phyloP scores from a whole-genome alignment of 352 stramenopile genomes.

The Globisporangium uncinulatum region DNA sequence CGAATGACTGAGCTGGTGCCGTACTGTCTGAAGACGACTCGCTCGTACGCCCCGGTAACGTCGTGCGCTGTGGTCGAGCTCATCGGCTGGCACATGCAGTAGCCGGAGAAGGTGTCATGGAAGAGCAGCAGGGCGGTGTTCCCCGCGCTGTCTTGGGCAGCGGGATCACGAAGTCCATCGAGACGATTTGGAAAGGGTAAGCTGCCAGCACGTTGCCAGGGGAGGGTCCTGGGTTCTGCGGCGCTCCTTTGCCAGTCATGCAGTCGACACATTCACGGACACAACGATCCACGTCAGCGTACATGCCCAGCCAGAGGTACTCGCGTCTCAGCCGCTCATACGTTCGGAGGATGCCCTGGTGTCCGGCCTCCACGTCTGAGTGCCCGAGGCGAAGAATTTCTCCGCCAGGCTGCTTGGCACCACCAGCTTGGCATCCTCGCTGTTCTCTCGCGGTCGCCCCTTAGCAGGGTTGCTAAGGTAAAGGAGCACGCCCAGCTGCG shows the following conservation, averaged over 20 bases:
- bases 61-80: slow-evolving; percentile 4
- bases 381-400: not conserved
- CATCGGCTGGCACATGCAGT: slow-evolving; percentile 23
- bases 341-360: not conserved
- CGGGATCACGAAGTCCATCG: slow-evolving; percentile 9
- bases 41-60: slow-evolving; percentile 19
- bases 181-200: slow-evolving; percentile 7
- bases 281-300: not conserved
- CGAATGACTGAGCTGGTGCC: slow-evolving; percentile 17
- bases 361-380: not conserved
- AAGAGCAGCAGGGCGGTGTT: slow-evolving; percentile 15
- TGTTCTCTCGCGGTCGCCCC: not conserved
- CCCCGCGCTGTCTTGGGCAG: not conserved
- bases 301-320: slow-evolving; percentile 3
- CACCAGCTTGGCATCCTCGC: not conserved
- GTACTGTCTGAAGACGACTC: slow-evolving; percentile 18
- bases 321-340: not conserved
- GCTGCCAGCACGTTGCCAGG: not conserved
- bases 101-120: slow-evolving; percentile 17
- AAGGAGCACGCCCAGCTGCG: not conserved
- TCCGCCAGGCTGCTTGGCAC: not conserved
- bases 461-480: not conserved
- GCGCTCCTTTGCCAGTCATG: not conserved
- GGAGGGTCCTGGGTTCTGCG: not conserved
- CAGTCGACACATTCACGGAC: slow-evolving; percentile 2